These are phyloP conservation scores for Pestalotiopsis sp. DNA, from an alignment of 2,329 filamentous ascomycete genomes.

Conservation along the genomic window DNA sequence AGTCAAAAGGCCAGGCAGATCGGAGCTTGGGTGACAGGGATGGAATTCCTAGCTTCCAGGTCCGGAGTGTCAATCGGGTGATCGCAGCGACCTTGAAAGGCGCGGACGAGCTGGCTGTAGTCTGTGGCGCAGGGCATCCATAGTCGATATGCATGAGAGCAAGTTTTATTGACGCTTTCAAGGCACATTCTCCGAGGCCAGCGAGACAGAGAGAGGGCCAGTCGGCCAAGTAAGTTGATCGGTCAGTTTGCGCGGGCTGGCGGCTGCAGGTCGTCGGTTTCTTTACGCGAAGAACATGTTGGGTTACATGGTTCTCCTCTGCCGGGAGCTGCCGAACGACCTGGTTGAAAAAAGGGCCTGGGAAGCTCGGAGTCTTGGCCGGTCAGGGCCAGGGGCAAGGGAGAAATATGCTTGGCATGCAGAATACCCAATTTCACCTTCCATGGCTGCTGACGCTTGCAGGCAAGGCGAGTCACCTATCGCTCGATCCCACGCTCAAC, in stretches of 20 bases:
- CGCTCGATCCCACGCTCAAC: not conserved
- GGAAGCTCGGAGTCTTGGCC: not conserved
- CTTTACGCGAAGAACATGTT: not conserved
- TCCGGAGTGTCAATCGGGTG: not conserved
- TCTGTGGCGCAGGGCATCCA: conserved; percentile 1
- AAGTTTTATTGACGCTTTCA: not conserved
- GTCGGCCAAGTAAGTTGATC: not conserved
- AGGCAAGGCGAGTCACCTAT: too few species aligned
- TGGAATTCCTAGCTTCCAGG: conserved; percentile 6
- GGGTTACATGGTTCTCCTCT: conserved; percentile 3
- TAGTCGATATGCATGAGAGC: conserved; percentile 6
- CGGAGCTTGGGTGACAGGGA: conserved; percentile 5
- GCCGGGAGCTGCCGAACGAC: conserved; percentile 7
- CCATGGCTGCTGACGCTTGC: not conserved
- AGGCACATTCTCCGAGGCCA: not conserved
- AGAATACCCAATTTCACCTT: conserved; percentile 7
- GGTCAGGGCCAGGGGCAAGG: not conserved
- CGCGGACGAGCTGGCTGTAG: not conserved
- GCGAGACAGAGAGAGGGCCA: too few species aligned
- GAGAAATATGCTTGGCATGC: conserved; percentile 5
- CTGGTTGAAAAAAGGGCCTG: not conserved
- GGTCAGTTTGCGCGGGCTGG: not conserved
- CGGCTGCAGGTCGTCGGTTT: not conserved
- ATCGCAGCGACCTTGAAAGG: not conserved
- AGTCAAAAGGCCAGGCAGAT: not conserved